Evolutionary conservation across 1,139 yeast species (phyloP).

Genomic region (Candida neerlandica): DNA sequence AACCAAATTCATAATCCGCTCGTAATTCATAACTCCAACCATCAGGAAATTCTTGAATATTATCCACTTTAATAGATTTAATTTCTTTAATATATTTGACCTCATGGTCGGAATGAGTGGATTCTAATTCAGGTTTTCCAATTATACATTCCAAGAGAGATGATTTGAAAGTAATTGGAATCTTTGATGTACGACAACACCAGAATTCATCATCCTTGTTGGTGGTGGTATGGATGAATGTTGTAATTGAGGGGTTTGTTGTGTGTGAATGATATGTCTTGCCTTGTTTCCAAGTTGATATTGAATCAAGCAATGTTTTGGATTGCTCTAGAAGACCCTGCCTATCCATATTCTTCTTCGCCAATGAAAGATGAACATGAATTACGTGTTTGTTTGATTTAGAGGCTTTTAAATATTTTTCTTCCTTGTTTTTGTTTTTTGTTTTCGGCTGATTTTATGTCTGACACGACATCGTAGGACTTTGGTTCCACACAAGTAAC

Average conservation of each 20-base stretch:
- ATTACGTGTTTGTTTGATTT: no score
- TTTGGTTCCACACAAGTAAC: no score
- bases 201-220: constrained; percentile 7
- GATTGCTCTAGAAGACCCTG: neutral
- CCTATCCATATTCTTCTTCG: neutral
- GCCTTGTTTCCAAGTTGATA: constrained; percentile 1
- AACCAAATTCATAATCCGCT: constrained; percentile 52
- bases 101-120: constrained; percentile 40
- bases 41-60: constrained; percentile 11
- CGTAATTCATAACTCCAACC: constrained; percentile 23
- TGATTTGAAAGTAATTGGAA: neutral
- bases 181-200: constrained; percentile 9
- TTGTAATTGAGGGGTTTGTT: neutral
- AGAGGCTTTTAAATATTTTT: no score
- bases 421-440: no score
- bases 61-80: constrained; percentile 18
- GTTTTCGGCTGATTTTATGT: neutral
- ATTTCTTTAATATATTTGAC: constrained; percentile 36
- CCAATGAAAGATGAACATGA: no score
- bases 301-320: neutral
- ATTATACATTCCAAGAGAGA: constrained; percentile 10
- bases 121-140: constrained; percentile 16
- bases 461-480: neutral
- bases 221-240: neutral
- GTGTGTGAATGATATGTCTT: neutral